These are phyloP conservation scores for Edaphochlamys debaryana DNA, from an alignment of 139 green algal genomes.

Conservation along the genomic window DNA sequence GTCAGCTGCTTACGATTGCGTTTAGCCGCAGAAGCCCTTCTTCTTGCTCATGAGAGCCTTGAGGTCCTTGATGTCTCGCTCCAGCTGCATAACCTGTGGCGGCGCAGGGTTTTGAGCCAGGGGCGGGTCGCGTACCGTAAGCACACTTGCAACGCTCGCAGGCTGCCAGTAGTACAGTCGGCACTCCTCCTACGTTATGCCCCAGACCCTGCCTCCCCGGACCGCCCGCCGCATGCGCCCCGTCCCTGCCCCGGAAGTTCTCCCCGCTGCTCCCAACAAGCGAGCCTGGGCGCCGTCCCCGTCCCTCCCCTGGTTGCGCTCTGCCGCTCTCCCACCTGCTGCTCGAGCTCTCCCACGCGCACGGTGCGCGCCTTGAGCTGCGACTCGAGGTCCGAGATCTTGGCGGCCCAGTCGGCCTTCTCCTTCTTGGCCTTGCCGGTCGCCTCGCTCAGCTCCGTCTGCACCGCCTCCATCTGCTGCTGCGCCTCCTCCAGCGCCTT, in stretches of 20 bases:
- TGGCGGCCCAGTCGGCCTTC: background rate
- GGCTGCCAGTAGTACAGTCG: too few relatives aligned
- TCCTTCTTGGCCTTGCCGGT: background rate
- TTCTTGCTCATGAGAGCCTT: conserved; percentile 10
- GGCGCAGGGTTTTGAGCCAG: too few relatives aligned
- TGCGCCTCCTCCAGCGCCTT: background rate
- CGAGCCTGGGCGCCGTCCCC: too few relatives aligned
- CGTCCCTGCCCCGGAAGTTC: too few relatives aligned
- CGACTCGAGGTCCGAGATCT: background rate
- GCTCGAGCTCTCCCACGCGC: conserved; percentile 2
- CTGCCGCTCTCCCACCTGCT: background rate
- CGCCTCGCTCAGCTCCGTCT: background rate
- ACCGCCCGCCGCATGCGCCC: too few relatives aligned
- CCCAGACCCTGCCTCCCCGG: too few relatives aligned
- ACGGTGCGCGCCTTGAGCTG: background rate
- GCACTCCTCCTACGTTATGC: too few relatives aligned
- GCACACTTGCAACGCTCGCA: too few relatives aligned
- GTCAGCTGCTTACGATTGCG: too few relatives aligned
- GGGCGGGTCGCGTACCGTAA: too few relatives aligned
- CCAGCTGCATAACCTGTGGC: conserved; percentile 6
- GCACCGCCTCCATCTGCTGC: background rate
- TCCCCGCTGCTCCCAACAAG: too few relatives aligned
- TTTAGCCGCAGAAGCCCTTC: conserved; percentile 19
- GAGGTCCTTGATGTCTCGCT: conserved; percentile 12
- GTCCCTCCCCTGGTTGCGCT: too few relatives aligned